Evolutionary conservation across 1,284 basidiomycete species (phyloP).

Genomic region (Ceraceosorus guamensis): DNA sequence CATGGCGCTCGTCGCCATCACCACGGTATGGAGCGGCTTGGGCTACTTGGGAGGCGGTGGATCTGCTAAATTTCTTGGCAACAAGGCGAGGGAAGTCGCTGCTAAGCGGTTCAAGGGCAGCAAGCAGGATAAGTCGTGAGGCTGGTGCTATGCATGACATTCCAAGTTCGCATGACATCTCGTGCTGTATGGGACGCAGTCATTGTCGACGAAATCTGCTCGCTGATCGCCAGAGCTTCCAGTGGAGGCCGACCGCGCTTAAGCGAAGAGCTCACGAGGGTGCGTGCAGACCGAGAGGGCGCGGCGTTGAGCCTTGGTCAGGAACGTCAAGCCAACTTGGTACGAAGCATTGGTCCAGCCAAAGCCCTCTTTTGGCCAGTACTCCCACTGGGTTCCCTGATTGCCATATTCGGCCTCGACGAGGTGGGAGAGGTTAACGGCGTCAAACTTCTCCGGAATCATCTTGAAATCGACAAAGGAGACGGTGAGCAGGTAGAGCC

Average conservation of each 20-base stretch:
- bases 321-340: conserved; percentile 86
- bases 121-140: too few species aligned
- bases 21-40: conserved; percentile 84
- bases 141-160: too few species aligned
- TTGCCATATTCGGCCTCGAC: conserved; percentile 98
- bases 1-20: conserved; percentile 76
- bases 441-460: conserved; percentile 95
- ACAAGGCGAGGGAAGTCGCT: not conserved
- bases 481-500: conserved; percentile 72
- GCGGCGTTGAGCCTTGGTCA: conserved; percentile 85
- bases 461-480: conserved; percentile 74
- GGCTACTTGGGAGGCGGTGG: conserved; percentile 60
- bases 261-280: conserved; percentile 64
- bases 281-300: conserved; percentile 87
- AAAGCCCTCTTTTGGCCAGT: conserved; percentile 83
- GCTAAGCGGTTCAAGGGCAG: not conserved
- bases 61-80: conserved; percentile 11
- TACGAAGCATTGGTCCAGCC: conserved; percentile 61
- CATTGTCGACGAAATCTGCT: too few species aligned
- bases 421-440: conserved; percentile 84
- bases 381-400: conserved; percentile 90
- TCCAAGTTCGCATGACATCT: too few species aligned
- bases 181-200: too few species aligned
- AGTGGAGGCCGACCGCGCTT: too few species aligned
- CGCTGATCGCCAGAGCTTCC: too few species aligned